A percentile compares a stretch with the other conserved stretches of the same genome.
Evolutionary conservation across 2,329 filamentous ascomycete species (phyloP).

Genomic region (Phialophora tarda): DNA sequence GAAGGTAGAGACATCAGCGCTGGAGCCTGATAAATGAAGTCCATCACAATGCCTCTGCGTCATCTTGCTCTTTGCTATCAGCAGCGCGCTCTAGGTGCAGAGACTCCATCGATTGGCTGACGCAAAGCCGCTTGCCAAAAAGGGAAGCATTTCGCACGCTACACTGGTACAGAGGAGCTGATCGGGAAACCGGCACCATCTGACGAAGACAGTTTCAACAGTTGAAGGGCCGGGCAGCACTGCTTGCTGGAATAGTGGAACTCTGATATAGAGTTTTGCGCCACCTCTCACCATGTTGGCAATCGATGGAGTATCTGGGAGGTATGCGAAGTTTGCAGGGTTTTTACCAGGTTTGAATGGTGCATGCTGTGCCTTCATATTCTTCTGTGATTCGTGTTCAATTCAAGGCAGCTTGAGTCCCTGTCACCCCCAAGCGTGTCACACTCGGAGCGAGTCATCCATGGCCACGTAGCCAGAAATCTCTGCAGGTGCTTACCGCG

Average conservation of each 20-base stretch:
- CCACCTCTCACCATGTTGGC: background rate
- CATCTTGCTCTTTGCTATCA: conserved; percentile 4
- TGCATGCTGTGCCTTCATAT: conserved; percentile 1
- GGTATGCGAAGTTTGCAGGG: background rate
- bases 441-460: conserved; percentile 5
- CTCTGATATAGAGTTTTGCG: background rate
- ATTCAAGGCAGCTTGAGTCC: background rate
- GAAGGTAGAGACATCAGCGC: conserved; percentile 7
- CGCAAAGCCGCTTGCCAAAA: conserved; percentile 6
- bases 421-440: conserved; percentile 14
- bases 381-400: conserved; percentile 12
- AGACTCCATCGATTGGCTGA: conserved; percentile 13
- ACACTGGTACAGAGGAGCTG: background rate
- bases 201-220: too few species aligned
- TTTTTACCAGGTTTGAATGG: background rate
- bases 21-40: conserved; percentile 13
- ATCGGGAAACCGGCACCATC: conserved; percentile 8
- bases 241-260: background rate
- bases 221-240: too few species aligned
- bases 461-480: conserved; percentile 20
- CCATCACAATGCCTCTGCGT: conserved; percentile 14
- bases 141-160: conserved; percentile 20
- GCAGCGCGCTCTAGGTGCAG: background rate
- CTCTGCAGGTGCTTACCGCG: conserved; percentile 13
- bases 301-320: background rate